These are phyloP conservation scores for Stephania cephalantha DNA, from an alignment of 164 flowering plant genomes.

Conservation along the genomic window DNA sequence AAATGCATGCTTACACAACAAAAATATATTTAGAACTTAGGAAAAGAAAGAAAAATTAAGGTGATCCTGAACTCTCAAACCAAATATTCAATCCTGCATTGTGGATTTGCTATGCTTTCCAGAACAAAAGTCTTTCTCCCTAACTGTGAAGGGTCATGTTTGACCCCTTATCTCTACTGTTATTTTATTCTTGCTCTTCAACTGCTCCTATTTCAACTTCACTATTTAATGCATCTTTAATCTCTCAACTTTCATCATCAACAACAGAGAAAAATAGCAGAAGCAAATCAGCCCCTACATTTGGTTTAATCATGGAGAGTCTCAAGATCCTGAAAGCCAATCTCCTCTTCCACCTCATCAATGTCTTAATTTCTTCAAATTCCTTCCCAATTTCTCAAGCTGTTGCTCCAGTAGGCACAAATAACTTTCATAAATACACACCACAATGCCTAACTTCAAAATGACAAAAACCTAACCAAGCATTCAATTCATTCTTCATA, in stretches of 20 bases:
- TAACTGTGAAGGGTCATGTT: background rate
- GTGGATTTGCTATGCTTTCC: constrained; percentile 1
- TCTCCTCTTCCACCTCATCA: constrained; percentile 14
- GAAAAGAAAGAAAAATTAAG: background rate
- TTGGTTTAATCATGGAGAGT: constrained; percentile 10
- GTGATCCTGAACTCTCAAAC: background rate
- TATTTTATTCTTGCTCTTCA: constrained; percentile 6
- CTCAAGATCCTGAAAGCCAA: constrained; percentile 1
- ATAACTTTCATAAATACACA: no score
- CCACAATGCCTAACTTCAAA: background rate
- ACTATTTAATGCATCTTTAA: constrained; percentile 2
- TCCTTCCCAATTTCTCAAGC: constrained; percentile 13
- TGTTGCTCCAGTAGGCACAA: constrained; percentile 24
- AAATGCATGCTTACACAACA: no score
- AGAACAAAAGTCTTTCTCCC: background rate
- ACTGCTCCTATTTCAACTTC: constrained; percentile 14
- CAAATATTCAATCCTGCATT: background rate
- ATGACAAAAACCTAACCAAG: background rate
- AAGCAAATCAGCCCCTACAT: background rate
- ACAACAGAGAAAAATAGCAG: background rate
- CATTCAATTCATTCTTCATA: background rate
- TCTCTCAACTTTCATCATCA: background rate
- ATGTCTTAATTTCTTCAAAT: constrained; percentile 5
- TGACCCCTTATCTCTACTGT: background rate
- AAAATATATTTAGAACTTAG: no score